Evolutionary conservation across 768 basidiomycete species (phyloP), one percentile per base, ranked within the genome.

Genomic region (Solioccasus polychromus): DNA sequence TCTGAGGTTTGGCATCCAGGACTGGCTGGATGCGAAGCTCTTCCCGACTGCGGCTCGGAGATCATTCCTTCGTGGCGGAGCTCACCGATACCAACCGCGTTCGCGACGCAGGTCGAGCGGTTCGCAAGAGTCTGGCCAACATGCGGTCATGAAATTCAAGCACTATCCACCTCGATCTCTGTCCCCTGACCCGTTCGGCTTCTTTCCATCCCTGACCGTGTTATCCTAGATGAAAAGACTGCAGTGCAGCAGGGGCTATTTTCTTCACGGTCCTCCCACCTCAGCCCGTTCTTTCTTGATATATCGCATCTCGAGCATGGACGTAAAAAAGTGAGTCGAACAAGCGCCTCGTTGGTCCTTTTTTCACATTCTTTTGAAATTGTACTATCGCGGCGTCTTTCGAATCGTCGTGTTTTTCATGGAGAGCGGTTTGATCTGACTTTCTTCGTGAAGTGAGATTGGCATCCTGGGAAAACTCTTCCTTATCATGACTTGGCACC

Each of bases 241-340:
- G 11, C 26, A 26, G 26, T 26, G 26, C 7, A 26, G 6, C 26
- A 26, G 26, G 36, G 18, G 32, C 35, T 19, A 17, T 24, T 30
- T 41, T 30, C 22, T 35, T 20, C 15, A 28, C 29, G 36, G 28
- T 35, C 25, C 17, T 24, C 26, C 39, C 34, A 23, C 44, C 30
- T 30, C 22, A 36, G 35, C 30, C 35, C 24, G 35, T 34, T 28
- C 29, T 30, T 18, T 20, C 7, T 23, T 45, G 35, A 35, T 26
- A 12, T 24, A 39, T 15, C 32, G 24, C 35, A 39, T 39, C 25
- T 30, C 30, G 8, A 40, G 11, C 42, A 18, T 18, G 17, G 39
- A 61, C 49, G 55, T 59, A 61, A 61, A 53, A 45, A 45, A 17
- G 55, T 61, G 46, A 18, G 51, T 47, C 8, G 28, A n/a, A n/a